Evolutionary conservation across 1,284 basidiomycete genomes (phyloP).

Genomic region (Marasmius fiardii): DNA sequence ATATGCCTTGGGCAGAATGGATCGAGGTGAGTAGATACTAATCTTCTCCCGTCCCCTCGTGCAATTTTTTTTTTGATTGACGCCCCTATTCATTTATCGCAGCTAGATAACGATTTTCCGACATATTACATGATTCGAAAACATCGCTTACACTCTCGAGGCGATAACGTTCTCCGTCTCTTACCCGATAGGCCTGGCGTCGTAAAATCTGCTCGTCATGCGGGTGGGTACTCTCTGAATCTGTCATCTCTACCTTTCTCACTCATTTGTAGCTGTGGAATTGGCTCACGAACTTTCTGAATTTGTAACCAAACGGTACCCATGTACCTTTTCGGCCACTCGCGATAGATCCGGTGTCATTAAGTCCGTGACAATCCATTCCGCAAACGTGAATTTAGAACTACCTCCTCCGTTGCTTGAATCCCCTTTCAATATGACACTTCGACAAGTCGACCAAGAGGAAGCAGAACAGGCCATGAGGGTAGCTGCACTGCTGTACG

Average conservation of each 20-base stretch:
- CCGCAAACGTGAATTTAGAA: constrained; percentile 49
- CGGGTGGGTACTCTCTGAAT: constrained; percentile 36
- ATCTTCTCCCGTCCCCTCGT: not conserved
- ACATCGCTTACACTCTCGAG: constrained; percentile 12
- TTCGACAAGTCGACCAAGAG: constrained; percentile 23
- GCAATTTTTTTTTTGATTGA: not conserved
- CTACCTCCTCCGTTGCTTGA: constrained; percentile 30
- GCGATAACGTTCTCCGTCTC: constrained; percentile 8
- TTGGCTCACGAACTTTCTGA: constrained; percentile 64
- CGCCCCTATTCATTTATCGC: not conserved
- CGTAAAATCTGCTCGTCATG: constrained; percentile 48
- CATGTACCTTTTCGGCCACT: constrained; percentile 49
- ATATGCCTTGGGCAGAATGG: constrained; percentile 68
- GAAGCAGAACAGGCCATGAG: constrained; percentile 57
- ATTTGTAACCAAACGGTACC: constrained; percentile 62
- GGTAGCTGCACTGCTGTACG: constrained; percentile 55
- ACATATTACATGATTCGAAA: constrained; percentile 12
- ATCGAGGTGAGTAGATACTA: constrained; percentile 54
- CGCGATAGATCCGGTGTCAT: constrained; percentile 40
- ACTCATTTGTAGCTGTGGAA: constrained; percentile 47
- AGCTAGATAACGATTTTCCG: constrained; percentile 12
- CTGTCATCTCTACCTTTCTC: not conserved
- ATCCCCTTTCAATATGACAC: not conserved
- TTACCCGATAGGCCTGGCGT: constrained; percentile 40
- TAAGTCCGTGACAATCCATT: constrained; percentile 49